phyloP scores from a whole-genome alignment of 2,329 filamentous ascomycete species.

The Alternaria sp. region DNA sequence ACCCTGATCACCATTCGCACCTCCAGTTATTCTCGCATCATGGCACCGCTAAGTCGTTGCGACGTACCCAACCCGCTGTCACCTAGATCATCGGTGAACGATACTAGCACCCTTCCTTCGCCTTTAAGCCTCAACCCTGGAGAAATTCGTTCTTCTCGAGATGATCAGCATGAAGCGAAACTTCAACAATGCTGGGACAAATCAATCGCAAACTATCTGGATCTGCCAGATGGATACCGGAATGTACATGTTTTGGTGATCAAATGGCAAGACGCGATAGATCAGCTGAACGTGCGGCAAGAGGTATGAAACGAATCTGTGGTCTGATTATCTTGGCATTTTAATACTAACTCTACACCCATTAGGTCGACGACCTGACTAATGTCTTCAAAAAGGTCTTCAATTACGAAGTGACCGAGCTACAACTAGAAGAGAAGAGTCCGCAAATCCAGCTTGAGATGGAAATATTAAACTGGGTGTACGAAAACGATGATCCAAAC shows the following conservation, averaged over 20 bases:
- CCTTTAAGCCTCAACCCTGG: not conserved
- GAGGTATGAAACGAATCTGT: not conserved
- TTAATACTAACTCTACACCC: not conserved
- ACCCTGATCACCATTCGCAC: not conserved
- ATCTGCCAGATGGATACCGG: slow-evolving; percentile 16
- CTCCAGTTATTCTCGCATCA: not conserved
- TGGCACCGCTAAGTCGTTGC: not conserved
- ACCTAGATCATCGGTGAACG: not conserved
- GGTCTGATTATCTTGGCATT: not conserved
- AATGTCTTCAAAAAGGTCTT: not conserved
- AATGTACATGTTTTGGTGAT: slow-evolving; percentile 18
- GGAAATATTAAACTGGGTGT: not conserved
- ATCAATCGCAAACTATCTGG: slow-evolving; percentile 11
- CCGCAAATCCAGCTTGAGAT: not conserved
- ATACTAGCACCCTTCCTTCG: not conserved
- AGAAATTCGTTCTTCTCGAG: not conserved
- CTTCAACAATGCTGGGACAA: slow-evolving; percentile 13
- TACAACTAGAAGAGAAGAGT: not conserved
- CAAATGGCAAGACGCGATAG: slow-evolving; percentile 15
- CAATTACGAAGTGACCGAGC: not conserved
- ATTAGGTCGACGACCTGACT: not conserved
- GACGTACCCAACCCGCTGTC: not conserved
- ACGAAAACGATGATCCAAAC: not conserved
- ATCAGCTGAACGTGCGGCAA: slow-evolving; percentile 4
- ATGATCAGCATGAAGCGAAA: not conserved